Base-by-base conservation (phyloP, 495 filamentous ascomycete species). In the Trichoderma erinaceum region DNA sequence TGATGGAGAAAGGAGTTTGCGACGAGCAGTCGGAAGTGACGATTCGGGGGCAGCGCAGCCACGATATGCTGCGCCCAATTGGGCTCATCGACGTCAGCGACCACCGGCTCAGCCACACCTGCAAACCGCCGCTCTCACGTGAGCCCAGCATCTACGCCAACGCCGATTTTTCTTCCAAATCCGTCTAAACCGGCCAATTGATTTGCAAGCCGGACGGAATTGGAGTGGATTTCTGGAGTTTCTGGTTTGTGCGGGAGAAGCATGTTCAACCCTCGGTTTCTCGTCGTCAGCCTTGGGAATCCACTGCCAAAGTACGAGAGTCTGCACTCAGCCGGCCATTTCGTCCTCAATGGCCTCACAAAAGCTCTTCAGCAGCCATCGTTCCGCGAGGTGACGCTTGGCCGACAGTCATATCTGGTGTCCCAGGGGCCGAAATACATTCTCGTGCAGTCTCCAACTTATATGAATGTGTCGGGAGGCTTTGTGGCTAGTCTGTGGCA, bases 311-410 rank as follows among this genome's bases (percentile, higher is more conserved):
- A 92, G 76, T 81, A 79, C 66, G 78, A 84, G 64, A 93, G 90
- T n/a, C 88, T 90, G 15, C 92, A 97, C 78, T 90, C 86, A 67
- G 89, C 91, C 43, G 92, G 92, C 66, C 90, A 96, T 78, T 78
- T 84, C 65, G 84, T 91, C 23, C 85, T 94, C 71, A 75, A 81
- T 38, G 79, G 84, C 10, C 70, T 91, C 8, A 77, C 74, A 23
- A 79, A 74, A 15, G 70, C 71, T 16, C 78, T 92, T 8, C 74
- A 66, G 1, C 79, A 80, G 41, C 79, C 83, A 0, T 68, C 81
- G 23, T 87, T 90, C 68, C 56, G 63, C 0, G 70, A 75, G 46
- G 73, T 76, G 68, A 76, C 77, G 65, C 67, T 73, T 66, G 79
- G 82, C 69, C 75, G 76, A 32, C 77, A 81, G 58, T 69, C 73